Percentiles rank a stretch among this genome's conserved stretches.
Conservation (phyloP, 768 basidiomycete species). For the Boletus sp. region DNA sequence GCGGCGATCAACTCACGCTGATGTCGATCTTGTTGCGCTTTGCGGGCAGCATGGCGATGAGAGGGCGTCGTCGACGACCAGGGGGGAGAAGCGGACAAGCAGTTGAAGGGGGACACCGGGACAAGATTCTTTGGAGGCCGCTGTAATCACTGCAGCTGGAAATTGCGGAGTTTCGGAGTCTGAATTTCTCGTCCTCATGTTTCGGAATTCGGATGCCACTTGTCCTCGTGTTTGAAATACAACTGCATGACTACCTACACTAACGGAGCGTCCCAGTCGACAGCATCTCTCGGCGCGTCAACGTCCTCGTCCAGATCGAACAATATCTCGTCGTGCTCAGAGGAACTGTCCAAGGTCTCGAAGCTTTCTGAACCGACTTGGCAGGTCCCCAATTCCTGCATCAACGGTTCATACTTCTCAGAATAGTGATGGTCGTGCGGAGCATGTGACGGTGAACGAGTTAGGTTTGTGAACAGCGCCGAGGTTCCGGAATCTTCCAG, state of each 20-base stretch:
- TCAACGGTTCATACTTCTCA: slow-evolving; percentile 16
- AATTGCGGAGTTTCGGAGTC: slow-evolving; percentile 29
- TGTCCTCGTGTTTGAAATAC: slow-evolving; percentile 14
- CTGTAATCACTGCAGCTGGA: slow-evolving; percentile 18
- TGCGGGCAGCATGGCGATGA: slow-evolving; percentile 60
- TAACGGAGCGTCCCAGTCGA: slow-evolving; percentile 3
- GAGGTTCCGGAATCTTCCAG: slow-evolving; percentile 19
- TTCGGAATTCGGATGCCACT: slow-evolving; percentile 26
- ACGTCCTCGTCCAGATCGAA: slow-evolving; percentile 13
- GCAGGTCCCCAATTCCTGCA: neutral
- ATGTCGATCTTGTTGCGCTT: slow-evolving; percentile 93
- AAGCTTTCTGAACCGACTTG: slow-evolving; percentile 9
- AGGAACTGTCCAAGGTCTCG: slow-evolving; percentile 5
- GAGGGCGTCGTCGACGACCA: slow-evolving; percentile 12
- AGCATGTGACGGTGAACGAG: slow-evolving; percentile 7
- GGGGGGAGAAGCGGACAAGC: slow-evolving; percentile 28
- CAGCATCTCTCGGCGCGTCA: neutral
- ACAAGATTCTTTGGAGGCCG: slow-evolving; percentile 13
- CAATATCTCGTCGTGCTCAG: slow-evolving; percentile 10
- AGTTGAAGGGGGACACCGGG: neutral
- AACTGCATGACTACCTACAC: slow-evolving; percentile 1
- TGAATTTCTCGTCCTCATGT: slow-evolving; percentile 27
- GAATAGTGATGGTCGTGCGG: slow-evolving; percentile 12
- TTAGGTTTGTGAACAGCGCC: slow-evolving; percentile 1
- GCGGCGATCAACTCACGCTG: slow-evolving; percentile 56